These are phyloP conservation scores for Hebeloma cylindrosporum DNA, from an alignment of 768 basidiomycete genomes.

Conservation along the genomic window DNA sequence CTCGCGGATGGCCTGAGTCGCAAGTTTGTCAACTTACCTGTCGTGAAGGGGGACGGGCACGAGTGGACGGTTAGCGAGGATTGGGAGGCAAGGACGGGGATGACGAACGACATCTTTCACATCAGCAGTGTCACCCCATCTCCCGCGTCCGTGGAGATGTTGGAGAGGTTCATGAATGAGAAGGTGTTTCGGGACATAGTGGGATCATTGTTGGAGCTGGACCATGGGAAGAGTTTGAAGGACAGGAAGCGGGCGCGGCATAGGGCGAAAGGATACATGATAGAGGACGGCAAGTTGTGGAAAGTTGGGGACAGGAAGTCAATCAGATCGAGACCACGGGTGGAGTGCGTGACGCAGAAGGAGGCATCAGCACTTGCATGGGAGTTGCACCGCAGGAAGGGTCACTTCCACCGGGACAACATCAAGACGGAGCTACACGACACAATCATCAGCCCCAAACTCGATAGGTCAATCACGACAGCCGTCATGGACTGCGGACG, in stretches of 20 bases:
- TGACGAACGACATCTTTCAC: slow-evolving; percentile 23
- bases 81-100: slow-evolving; percentile 20
- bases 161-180: slow-evolving; percentile 23
- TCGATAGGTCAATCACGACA: slow-evolving; percentile 26
- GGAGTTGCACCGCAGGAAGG: slow-evolving; percentile 22
- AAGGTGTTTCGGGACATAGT: slow-evolving; percentile 24
- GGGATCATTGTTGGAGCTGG: slow-evolving; percentile 22
- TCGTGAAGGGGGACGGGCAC: slow-evolving; percentile 25
- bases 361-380: slow-evolving; percentile 27
- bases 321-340: slow-evolving; percentile 15
- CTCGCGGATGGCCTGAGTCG: slow-evolving; percentile 32
- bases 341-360: slow-evolving; percentile 29
- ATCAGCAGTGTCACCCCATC: slow-evolving; percentile 19
- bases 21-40: slow-evolving; percentile 18
- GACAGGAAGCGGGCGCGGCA: slow-evolving; percentile 24
- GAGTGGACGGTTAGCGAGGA: slow-evolving; percentile 34
- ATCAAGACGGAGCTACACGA: slow-evolving; percentile 33
- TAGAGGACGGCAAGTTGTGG: slow-evolving; percentile 32
- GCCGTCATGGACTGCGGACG: slow-evolving; percentile 25
- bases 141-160: neutral
- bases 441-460: slow-evolving; percentile 24
- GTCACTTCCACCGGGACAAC: slow-evolving; percentile 36
- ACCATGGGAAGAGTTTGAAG: slow-evolving; percentile 11
- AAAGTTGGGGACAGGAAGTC: slow-evolving; percentile 17
- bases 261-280: slow-evolving; percentile 24